phyloP scores from a whole-genome alignment of 305 asterid species.

The Salvia sclarea region DNA sequence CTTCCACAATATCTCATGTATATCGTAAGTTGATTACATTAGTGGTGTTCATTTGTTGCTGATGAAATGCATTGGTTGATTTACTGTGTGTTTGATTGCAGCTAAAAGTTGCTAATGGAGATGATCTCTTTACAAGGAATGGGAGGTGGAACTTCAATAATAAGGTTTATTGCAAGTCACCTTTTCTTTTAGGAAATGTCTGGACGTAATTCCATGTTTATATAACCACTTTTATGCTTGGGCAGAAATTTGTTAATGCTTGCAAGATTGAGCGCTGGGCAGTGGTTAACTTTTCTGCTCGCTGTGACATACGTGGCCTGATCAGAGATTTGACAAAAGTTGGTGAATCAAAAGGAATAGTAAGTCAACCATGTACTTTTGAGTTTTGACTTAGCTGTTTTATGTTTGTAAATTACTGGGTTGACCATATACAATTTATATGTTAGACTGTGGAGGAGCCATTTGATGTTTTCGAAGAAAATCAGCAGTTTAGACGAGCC shows the following conservation, averaged over 20 bases:
- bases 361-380: conserved; percentile 34
- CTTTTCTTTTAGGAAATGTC: neutral
- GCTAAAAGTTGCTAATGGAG: conserved; percentile 69
- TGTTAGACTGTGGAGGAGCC: conserved; percentile 54
- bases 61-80: conserved; percentile 17
- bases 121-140: conserved; percentile 53
- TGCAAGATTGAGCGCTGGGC: conserved; percentile 67
- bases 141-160: conserved; percentile 74
- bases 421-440: neutral
- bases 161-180: conserved; percentile 42
- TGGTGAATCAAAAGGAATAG: conserved; percentile 58
- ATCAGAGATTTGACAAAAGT: conserved; percentile 52
- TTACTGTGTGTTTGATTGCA: conserved; percentile 33
- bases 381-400: neutral
- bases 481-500: conserved; percentile 51
- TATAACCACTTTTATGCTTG: conserved; percentile 15
- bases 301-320: conserved; percentile 46
- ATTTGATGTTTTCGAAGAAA: conserved; percentile 54
- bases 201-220: neutral
- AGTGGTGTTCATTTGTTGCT: neutral
- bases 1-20: neutral
- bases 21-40: neutral
- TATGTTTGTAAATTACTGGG: neutral
- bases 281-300: conserved; percentile 69
- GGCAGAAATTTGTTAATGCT: conserved; percentile 55